Evolutionary conservation across 225 moss, liverwort and hornwort species (phyloP), one percentile per base, ranked within the genome.

Genomic region (Climacium dendroides): DNA sequence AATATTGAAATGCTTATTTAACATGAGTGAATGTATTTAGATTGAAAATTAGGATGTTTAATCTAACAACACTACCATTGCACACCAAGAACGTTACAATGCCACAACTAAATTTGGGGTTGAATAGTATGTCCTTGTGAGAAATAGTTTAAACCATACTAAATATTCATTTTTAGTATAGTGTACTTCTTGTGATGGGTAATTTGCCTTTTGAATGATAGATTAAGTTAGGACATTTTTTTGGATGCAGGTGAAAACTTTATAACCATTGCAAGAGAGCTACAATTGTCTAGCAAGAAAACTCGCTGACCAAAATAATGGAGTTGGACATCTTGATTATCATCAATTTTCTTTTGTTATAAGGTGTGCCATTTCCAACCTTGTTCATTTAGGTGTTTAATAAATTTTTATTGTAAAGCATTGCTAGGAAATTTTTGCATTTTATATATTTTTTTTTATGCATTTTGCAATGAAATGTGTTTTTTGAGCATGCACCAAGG

Each of bases 401-500:
- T 71, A 39, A 39, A 0, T 23, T 24, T 24, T 13, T 20, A 13
- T 69, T 23, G 4, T 5, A 43, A 43, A 71, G 5, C 9, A 26
- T 0, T 71, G 9, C 2, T 41, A 72, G 17, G 1, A 47, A 29
- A 29, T 73, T 73, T n/a, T 47, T 73, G 10, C 10, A 5, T 18
- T 6, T 45, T 6, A 47, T 10, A 5, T 7, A 10, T 2, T 47
- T 47, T 72, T 30, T 0, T 0, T 0, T 11, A 6, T 73, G 6
- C 18, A 72, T 72, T 72, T 28, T 45, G 29, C 2, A 29, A 72
- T 32, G 47, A 34, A 12, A 50, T 48, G 20, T 3, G 3, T 30
- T 74, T 32, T 74, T 34, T 7, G 48, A 45, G 19, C 7, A 13
- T 32, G 3, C 5, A 13, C 5, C 32, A 32, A 74, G 20, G 13